These are phyloP conservation scores for Chlorella variabilis DNA, from an alignment of 163 green algal species.

Conservation along the genomic window DNA sequence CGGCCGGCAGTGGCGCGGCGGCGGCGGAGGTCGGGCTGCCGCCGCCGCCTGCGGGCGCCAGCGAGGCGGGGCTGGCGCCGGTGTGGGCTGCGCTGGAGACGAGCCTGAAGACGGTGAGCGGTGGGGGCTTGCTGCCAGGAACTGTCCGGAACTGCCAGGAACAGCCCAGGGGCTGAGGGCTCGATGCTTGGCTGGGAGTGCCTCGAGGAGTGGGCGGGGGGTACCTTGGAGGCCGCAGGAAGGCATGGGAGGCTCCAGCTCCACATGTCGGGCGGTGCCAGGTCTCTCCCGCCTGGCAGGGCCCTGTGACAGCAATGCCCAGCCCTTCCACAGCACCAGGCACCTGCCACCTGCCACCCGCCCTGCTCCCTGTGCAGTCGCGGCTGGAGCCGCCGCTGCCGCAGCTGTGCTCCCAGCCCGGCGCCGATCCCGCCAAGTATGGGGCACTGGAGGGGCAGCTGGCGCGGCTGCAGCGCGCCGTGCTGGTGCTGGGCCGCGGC, in stretches of 20 bases:
- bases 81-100: background rate
- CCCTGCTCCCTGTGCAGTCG: no score
- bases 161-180: no score
- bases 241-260: no score
- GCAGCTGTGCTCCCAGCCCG: conserved; percentile 17
- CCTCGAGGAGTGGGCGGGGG: no score
- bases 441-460: background rate
- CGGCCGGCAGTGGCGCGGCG: background rate
- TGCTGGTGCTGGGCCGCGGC: background rate
- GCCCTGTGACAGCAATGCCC: no score
- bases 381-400: conserved; percentile 32
- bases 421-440: conserved; percentile 9
- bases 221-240: no score
- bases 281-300: no score
- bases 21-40: background rate
- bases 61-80: background rate
- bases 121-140: background rate
- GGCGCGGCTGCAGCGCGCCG: background rate
- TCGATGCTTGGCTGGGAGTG: no score
- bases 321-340: no score
- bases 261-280: no score
- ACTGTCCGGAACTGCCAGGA: background rate
- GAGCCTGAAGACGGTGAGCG: conserved; percentile 7
- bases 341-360: no score
- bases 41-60: background rate